A percentile compares a stretch with the other conserved stretches of the same genome.
phyloP scores from a whole-genome alignment of 2,329 filamentous ascomycete genomes.

The Colletotrichum cereale region DNA sequence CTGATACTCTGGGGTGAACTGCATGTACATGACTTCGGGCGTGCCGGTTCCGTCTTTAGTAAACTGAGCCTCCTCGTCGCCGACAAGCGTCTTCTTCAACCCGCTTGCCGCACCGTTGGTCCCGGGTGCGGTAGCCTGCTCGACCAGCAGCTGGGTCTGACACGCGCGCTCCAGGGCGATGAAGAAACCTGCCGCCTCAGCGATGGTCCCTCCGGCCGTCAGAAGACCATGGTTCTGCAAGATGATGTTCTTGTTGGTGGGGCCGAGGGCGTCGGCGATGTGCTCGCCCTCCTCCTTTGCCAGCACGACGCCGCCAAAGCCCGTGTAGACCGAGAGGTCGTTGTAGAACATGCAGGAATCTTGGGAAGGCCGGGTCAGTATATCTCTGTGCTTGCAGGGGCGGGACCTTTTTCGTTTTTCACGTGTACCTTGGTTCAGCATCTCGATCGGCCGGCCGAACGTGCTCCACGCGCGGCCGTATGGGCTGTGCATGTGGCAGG shows the following conservation, averaged over 20 bases:
- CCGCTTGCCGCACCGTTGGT: constrained; percentile 42
- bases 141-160: constrained; percentile 73
- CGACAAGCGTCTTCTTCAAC: constrained; percentile 52
- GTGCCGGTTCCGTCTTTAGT: constrained; percentile 45
- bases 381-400: rapidly evolving
- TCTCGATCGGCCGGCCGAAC: constrained; percentile 73
- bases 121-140: constrained; percentile 63
- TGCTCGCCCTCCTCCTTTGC: constrained; percentile 71
- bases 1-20: constrained; percentile 51
- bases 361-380: not conserved
- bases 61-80: constrained; percentile 56
- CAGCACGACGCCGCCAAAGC: constrained; percentile 64
- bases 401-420: rapidly evolving
- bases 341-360: constrained; percentile 74
- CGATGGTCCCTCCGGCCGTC: constrained; percentile 76
- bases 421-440: constrained; percentile 67
- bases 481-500: constrained; percentile 74
- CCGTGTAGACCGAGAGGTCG: constrained; percentile 72
- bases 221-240: constrained; percentile 78
- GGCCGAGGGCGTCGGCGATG: constrained; percentile 72
- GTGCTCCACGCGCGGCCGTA: constrained; percentile 75
- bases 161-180: constrained; percentile 76
- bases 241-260: constrained; percentile 69
- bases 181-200: constrained; percentile 79
- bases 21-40: constrained; percentile 51